phyloP scores from a whole-genome alignment of 106 monocot genomes.

The Xerophyta viscosa region DNA sequence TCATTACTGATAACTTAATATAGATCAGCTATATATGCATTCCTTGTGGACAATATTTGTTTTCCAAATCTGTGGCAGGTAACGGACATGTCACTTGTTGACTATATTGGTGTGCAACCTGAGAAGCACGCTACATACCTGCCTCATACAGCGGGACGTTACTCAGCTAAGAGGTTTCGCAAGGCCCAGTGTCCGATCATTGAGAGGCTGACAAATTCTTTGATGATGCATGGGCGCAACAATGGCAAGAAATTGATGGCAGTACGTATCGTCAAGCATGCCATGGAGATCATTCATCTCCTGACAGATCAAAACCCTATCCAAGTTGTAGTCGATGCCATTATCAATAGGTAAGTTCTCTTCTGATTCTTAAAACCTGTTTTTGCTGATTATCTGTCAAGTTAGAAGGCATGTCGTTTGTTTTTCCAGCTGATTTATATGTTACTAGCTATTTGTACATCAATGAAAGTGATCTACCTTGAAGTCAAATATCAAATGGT shows the following conservation, averaged over 20 bases:
- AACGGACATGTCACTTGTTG: slow-evolving; percentile 33
- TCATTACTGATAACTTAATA: no score
- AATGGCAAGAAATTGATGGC: slow-evolving; percentile 63
- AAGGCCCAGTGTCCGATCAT: slow-evolving; percentile 64
- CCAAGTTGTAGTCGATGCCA: slow-evolving; percentile 50
- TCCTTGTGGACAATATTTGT: no score
- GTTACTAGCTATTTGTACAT: no score
- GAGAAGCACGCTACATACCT: slow-evolving; percentile 51
- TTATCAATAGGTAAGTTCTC: no score
- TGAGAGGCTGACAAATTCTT: slow-evolving; percentile 57
- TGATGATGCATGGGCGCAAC: slow-evolving; percentile 75
- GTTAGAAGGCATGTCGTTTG: no score
- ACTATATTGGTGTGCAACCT: slow-evolving; percentile 57
- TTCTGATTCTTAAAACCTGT: no score
- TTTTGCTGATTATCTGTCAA: no score
- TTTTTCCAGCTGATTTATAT: no score
- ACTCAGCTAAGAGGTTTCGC: slow-evolving; percentile 45
- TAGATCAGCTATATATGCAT: no score
- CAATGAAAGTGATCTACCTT: no score
- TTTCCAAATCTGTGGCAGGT: slow-evolving; percentile 25
- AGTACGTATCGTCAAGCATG: no score
- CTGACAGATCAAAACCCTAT: slow-evolving; percentile 52
- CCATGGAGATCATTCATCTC: slow-evolving; percentile 58
- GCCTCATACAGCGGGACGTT: slow-evolving; percentile 61
- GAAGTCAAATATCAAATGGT: no score